Percentiles rank a stretch among this genome's conserved stretches.
Evolutionary conservation across 1,284 basidiomycete genomes (phyloP).

Genomic region (Calocybe gambosa): DNA sequence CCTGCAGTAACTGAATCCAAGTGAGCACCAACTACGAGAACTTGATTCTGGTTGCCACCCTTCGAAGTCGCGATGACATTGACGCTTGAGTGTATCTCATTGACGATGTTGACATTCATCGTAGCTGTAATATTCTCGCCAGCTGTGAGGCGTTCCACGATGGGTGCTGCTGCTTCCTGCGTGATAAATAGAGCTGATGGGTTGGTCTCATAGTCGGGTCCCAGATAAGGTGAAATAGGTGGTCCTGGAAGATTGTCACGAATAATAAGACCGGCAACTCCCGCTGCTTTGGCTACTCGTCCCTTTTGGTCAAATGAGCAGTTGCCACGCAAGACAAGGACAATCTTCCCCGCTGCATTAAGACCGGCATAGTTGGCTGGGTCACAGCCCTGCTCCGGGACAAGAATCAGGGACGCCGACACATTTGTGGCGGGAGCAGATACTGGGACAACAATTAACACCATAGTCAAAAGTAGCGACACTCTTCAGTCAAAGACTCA

Average conservation of each 20-base stretch:
- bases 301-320: slow-evolving; percentile 13
- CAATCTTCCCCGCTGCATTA: slow-evolving; percentile 9
- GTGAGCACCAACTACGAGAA: slow-evolving; percentile 13
- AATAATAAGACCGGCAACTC: slow-evolving; percentile 8
- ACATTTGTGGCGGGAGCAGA: no score
- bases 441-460: no score
- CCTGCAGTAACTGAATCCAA: slow-evolving; percentile 14
- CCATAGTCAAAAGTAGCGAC: no score
- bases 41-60: slow-evolving; percentile 12
- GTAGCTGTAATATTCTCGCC: slow-evolving; percentile 8
- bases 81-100: slow-evolving; percentile 6
- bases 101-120: slow-evolving; percentile 10
- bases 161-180: slow-evolving; percentile 9
- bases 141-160: slow-evolving; percentile 6
- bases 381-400: slow-evolving; percentile 10
- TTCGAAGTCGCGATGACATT: slow-evolving; percentile 13
- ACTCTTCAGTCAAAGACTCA: background rate
- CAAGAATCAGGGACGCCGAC: slow-evolving; percentile 10
- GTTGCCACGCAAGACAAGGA: slow-evolving; percentile 10
- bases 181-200: slow-evolving; percentile 10
- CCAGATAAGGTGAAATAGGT: slow-evolving; percentile 9
- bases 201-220: slow-evolving; percentile 5
- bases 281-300: slow-evolving; percentile 5
- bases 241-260: slow-evolving; percentile 11
- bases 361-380: slow-evolving; percentile 7